Conservation (phyloP, 768 basidiomycete genomes). For the Termitomyces sp. region DNA sequence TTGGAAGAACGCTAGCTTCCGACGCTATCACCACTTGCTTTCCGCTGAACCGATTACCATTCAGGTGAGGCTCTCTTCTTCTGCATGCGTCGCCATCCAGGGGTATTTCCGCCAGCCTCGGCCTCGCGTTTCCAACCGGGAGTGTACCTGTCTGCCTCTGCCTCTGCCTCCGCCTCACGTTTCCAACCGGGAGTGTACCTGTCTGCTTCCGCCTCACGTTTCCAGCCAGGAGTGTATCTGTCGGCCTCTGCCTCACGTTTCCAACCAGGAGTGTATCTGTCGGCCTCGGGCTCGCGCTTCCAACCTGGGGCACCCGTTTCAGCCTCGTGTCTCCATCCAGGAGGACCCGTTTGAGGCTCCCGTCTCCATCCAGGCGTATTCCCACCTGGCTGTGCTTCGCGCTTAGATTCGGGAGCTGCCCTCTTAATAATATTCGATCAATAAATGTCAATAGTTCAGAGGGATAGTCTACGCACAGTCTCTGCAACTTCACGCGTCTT, state of each 20-base stretch:
- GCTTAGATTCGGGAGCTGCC: neutral
- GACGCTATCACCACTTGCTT: neutral
- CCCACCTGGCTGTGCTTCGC: neutral
- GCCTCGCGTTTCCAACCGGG: too few relatives aligned
- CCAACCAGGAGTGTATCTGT: conserved; percentile 2
- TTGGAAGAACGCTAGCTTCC: neutral
- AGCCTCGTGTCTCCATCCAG: conserved; percentile 9
- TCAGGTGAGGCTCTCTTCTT: conserved; percentile 3
- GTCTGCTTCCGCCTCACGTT: conserved; percentile 4
- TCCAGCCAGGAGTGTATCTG: neutral
- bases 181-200: conserved; percentile 4
- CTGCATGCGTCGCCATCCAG: neutral
- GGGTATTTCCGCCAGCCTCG: neutral
- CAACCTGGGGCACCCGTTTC: conserved; percentile 11
- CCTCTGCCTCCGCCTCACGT: conserved; percentile 5
- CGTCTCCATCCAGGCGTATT: conserved; percentile 1
- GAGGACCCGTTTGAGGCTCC: neutral
- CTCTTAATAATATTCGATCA: neutral
- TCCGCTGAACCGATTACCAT: conserved; percentile 1
- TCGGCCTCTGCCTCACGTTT: conserved; percentile 8
- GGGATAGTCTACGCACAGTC: neutral
- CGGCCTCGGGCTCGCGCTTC: conserved; percentile 8
- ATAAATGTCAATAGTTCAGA: neutral
- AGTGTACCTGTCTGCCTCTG: neutral
- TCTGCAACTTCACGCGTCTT: neutral